phyloP scores from a whole-genome alignment of 1,139 yeast species.

The Blastobotrys capitulatus region DNA sequence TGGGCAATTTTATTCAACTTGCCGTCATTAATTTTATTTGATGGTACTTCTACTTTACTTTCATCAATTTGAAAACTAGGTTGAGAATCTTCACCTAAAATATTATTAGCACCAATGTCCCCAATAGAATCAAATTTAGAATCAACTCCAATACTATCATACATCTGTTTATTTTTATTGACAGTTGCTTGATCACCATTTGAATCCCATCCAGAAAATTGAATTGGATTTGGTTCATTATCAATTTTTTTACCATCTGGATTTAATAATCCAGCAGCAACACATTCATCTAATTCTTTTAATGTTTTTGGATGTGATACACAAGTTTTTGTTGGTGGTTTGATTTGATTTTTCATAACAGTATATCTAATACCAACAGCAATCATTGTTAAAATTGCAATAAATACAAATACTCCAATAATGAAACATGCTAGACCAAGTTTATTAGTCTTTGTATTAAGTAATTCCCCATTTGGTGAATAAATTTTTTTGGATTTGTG shows the following conservation, averaged over 20 bases:
- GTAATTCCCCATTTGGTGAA: too few relatives aligned
- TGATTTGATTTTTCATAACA: neutral
- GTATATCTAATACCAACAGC: neutral
- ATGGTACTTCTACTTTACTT: too few relatives aligned
- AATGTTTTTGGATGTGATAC: neutral
- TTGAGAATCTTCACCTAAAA: too few relatives aligned
- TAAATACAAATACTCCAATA: neutral
- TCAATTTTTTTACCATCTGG: neutral
- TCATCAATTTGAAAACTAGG: too few relatives aligned
- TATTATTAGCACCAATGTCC: too few relatives aligned
- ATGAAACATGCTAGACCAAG: neutral
- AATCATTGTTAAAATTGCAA: neutral
- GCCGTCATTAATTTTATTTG: too few relatives aligned
- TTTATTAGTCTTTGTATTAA: neutral
- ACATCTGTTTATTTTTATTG: too few relatives aligned
- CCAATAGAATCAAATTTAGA: too few relatives aligned
- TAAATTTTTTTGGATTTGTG: too few relatives aligned
- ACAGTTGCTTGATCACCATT: neutral
- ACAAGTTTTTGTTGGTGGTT: neutral
- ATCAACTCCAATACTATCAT: too few relatives aligned
- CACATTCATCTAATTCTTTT: neutral
- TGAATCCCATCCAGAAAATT: neutral
- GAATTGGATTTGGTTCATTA: neutral
- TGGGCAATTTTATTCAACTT: too few relatives aligned
- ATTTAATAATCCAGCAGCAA: neutral